A percentile compares a stretch with the other conserved stretches of the same genome.
Conservation (phyloP, 2,329 filamentous ascomycete species). For the Ophidiomyces ophidiicola region DNA sequence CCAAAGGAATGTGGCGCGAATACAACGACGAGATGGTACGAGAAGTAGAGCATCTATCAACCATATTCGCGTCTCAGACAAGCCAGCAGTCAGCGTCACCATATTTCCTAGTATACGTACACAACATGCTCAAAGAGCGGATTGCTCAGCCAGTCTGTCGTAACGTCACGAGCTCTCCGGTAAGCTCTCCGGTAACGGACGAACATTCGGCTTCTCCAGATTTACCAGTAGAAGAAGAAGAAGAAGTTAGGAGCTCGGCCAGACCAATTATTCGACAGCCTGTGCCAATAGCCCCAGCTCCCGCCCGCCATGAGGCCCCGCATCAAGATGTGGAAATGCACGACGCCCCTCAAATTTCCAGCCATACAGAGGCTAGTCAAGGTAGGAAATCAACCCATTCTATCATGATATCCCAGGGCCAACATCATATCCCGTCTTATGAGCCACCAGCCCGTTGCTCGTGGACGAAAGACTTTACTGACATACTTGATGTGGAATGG, state of each 20-base stretch:
- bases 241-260: no score
- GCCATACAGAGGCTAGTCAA: slow-evolving; percentile 10
- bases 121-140: slow-evolving; percentile 49
- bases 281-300: no score
- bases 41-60: slow-evolving; percentile 49
- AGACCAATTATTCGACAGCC: no score
- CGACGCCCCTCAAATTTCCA: slow-evolving; percentile 10
- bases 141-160: slow-evolving; percentile 47
- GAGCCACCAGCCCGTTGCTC: not conserved
- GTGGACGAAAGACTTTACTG: slow-evolving; percentile 16
- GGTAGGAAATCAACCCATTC: slow-evolving; percentile 6
- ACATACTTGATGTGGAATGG: slow-evolving; percentile 21
- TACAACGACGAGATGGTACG: slow-evolving; percentile 85
- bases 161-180: not conserved
- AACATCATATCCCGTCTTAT: not conserved
- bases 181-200: not conserved
- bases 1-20: slow-evolving; percentile 67
- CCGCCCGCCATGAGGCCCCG: not conserved
- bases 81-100: slow-evolving; percentile 56
- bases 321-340: slow-evolving; percentile 9
- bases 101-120: slow-evolving; percentile 74
- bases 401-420: not conserved
- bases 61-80: slow-evolving; percentile 57
- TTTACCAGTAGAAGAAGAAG: no score
- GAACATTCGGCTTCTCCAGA: not conserved